A percentile compares a stretch with the other conserved stretches of the same genome.
These are phyloP conservation scores for Cucumis cinereus DNA, from an alignment of 306 rosid genomes.

Conservation along the genomic window DNA sequence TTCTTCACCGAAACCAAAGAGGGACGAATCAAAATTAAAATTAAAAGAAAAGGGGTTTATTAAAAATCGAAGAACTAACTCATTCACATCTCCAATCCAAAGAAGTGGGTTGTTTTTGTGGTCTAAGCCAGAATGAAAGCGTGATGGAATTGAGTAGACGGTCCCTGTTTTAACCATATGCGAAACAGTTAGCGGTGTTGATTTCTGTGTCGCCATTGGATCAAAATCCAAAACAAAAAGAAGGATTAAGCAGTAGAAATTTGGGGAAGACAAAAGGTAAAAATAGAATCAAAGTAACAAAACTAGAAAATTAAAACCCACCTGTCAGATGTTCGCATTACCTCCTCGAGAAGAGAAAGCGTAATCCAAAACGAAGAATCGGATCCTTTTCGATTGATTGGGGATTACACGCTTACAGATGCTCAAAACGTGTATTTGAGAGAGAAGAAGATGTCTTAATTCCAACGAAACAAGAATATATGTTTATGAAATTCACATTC, in stretches of 20 bases:
- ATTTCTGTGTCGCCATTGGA: background rate
- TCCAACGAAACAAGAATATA: background rate
- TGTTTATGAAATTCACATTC: background rate
- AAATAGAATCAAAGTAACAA: background rate
- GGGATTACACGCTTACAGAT: background rate
- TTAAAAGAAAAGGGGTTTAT: background rate
- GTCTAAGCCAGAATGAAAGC: background rate
- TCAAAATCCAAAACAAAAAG: background rate
- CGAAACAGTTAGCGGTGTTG: background rate
- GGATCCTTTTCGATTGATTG: background rate
- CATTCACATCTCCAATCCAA: background rate
- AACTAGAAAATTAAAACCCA: background rate
- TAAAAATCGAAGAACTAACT: background rate
- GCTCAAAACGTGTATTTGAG: background rate
- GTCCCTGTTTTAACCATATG: background rate
- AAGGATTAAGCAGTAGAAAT: background rate
- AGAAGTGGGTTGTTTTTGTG: background rate
- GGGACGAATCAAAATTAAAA: background rate
- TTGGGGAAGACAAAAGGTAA: background rate
- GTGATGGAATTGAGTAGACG: conserved; percentile 3
- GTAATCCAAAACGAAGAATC: background rate
- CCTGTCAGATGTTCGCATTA: conserved; percentile 1
- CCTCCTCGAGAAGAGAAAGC: background rate
- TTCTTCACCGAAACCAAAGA: background rate
- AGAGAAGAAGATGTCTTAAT: background rate